Evolutionary conservation across 2,329 filamentous ascomycete species (phyloP).

Genomic region (Aspergillus quadrilineatus): DNA sequence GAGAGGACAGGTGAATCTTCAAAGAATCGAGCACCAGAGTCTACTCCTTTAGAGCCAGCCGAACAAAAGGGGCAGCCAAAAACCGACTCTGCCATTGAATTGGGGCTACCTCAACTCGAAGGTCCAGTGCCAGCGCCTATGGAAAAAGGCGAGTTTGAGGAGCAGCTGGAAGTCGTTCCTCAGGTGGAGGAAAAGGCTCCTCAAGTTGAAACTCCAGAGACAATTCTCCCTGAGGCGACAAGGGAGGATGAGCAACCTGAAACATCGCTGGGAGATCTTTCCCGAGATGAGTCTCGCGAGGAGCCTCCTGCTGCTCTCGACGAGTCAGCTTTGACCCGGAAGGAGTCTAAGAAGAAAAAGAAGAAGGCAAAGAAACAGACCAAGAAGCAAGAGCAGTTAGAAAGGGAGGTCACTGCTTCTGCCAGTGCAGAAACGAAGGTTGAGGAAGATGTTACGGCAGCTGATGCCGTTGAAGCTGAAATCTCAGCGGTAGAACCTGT

Average conservation of each 20-base stretch:
- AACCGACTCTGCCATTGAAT: no score
- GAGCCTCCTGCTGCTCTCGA: not conserved
- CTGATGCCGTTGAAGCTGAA: not conserved
- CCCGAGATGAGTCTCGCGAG: not conserved
- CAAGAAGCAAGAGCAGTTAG: slow-evolving; percentile 13
- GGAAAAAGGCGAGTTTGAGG: not conserved
- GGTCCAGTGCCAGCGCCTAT: not conserved
- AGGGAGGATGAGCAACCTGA: slow-evolving; percentile 2
- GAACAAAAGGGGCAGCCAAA: not conserved
- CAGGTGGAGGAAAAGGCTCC: not conserved
- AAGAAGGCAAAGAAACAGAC: slow-evolving; percentile 24
- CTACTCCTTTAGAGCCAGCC: not conserved
- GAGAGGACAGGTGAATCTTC: not conserved
- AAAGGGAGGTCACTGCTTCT: not conserved
- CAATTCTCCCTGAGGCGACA: not conserved
- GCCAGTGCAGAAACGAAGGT: not conserved
- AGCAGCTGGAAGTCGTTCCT: not conserved
- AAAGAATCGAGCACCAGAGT: not conserved
- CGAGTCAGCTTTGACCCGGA: slow-evolving; percentile 13
- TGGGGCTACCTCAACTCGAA: not conserved
- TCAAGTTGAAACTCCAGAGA: not conserved
- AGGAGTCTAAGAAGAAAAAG: slow-evolving; percentile 24
- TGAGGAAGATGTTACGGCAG: slow-evolving; percentile 1
- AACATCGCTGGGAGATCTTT: not conserved
- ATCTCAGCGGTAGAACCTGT: not conserved